Percentiles rank a stretch among this genome's conserved stretches.
These are phyloP conservation scores for Metschnikowia orientalis DNA, from an alignment of 805 yeast species.

Conservation along the genomic window DNA sequence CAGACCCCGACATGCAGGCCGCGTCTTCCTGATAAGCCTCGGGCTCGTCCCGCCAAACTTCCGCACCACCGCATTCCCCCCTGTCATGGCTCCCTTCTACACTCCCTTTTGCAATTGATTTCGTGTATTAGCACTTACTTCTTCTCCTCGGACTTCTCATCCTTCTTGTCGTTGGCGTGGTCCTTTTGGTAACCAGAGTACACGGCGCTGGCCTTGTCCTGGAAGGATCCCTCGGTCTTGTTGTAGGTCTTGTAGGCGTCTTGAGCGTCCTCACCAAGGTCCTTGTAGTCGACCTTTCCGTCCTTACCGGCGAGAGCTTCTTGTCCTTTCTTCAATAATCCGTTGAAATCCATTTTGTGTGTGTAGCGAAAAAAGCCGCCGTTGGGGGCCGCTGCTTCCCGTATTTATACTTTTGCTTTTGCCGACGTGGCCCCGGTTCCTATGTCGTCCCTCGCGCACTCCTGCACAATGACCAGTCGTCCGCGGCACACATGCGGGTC, in stretches of 20 bases:
- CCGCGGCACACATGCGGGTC: too few species aligned
- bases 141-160: neutral
- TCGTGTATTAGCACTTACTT: conserved; percentile 3
- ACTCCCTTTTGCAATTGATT: too few species aligned
- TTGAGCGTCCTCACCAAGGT: conserved; percentile 30
- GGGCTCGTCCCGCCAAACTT: too few species aligned
- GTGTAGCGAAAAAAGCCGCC: neutral
- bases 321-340: conserved; percentile 31
- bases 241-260: conserved; percentile 32
- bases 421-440: too few species aligned
- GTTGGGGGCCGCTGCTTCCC: neutral
- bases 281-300: conserved; percentile 23
- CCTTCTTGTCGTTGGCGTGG: conserved; percentile 13
- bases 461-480: too few species aligned
- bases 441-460: too few species aligned
- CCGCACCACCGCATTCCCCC: too few species aligned
- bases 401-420: conserved; percentile 5
- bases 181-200: conserved; percentile 27
- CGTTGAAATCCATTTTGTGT: conserved; percentile 27
- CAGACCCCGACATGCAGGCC: too few species aligned
- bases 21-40: too few species aligned
- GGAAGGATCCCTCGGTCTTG: conserved; percentile 25
- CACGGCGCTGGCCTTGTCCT: conserved; percentile 35
- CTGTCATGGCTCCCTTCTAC: too few species aligned
- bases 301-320: conserved; percentile 23